Evolutionary conservation across 2,329 filamentous ascomycete genomes (phyloP).

Genomic region (Hypoxylon sp.): DNA sequence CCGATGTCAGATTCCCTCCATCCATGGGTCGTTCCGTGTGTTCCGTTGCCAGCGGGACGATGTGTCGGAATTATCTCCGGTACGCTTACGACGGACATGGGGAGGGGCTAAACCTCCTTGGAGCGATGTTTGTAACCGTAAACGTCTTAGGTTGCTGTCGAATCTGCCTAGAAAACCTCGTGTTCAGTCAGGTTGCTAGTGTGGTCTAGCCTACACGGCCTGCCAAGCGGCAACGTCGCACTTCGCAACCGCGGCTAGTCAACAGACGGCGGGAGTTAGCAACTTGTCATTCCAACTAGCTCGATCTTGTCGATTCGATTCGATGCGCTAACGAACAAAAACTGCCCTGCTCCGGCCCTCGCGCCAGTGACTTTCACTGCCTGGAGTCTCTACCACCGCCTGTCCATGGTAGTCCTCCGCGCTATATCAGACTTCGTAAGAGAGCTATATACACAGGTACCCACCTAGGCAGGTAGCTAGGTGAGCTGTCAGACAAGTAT

Average conservation of each 20-base stretch:
- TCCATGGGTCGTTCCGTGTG: conserved; percentile 11
- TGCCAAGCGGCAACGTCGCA: conserved; percentile 16
- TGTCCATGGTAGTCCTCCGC: conserved; percentile 3
- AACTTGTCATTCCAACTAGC: not conserved
- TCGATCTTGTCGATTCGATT: conserved; percentile 5
- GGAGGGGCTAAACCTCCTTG: conserved; percentile 3
- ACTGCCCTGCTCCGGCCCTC: conserved; percentile 3
- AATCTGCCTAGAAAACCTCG: not conserved
- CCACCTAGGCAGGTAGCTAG: too few relatives aligned
- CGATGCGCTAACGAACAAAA: conserved; percentile 15
- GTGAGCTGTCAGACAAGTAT: not conserved
- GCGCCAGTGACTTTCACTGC: conserved; percentile 3
- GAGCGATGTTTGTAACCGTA: conserved; percentile 7
- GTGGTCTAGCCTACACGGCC: not conserved
- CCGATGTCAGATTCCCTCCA: not conserved
- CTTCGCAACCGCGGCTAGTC: conserved; percentile 5
- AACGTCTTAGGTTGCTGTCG: conserved; percentile 5
- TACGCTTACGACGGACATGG: conserved; percentile 7
- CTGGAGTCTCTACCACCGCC: conserved; percentile 4
- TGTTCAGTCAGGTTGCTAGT: not conserved
- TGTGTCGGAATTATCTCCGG: conserved; percentile 27
- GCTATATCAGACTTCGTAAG: not conserved
- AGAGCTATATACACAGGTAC: too few relatives aligned
- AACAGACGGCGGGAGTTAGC: not conserved
- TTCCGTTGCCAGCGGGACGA: conserved; percentile 23